These are phyloP conservation scores for Trichomonascus vanleenenianus DNA, from an alignment of 805 yeast genomes.

Conservation along the genomic window DNA sequence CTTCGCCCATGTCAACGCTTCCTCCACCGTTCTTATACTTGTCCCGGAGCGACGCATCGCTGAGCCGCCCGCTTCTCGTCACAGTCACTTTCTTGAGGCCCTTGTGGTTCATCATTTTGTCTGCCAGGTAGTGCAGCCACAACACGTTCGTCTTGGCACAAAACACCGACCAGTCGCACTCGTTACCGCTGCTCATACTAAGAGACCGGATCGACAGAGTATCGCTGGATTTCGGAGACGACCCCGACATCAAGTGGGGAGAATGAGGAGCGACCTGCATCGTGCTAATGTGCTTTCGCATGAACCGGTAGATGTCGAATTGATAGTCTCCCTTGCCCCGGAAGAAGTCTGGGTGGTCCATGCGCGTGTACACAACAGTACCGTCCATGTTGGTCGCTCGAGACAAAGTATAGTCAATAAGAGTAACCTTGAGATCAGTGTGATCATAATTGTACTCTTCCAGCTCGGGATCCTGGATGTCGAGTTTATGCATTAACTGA, in stretches of 20 bases:
- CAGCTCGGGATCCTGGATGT: conserved; percentile 8
- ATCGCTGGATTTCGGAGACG: neutral
- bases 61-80: conserved; percentile 18
- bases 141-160: conserved; percentile 46
- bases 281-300: conserved; percentile 34
- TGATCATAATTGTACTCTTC: conserved; percentile 11
- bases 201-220: neutral
- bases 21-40: conserved; percentile 11
- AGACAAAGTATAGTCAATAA: conserved; percentile 53
- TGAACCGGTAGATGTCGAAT: conserved; percentile 51
- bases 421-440: conserved; percentile 33
- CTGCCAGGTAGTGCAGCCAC: conserved; percentile 59
- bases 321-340: conserved; percentile 54
- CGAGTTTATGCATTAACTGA: conserved; percentile 8
- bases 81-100: conserved; percentile 16
- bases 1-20: conserved; percentile 6
- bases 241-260: neutral
- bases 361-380: conserved; percentile 38
- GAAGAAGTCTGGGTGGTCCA: conserved; percentile 59
- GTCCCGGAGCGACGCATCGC: conserved; percentile 16
- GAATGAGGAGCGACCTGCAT: conserved; percentile 3
- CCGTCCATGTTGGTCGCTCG: conserved; percentile 34
- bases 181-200: neutral
- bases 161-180: conserved; percentile 38
- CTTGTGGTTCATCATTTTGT: conserved; percentile 40